Evolutionary conservation across 352 stramenopile genomes (phyloP).

Genomic region (Globisporangium polare): DNA sequence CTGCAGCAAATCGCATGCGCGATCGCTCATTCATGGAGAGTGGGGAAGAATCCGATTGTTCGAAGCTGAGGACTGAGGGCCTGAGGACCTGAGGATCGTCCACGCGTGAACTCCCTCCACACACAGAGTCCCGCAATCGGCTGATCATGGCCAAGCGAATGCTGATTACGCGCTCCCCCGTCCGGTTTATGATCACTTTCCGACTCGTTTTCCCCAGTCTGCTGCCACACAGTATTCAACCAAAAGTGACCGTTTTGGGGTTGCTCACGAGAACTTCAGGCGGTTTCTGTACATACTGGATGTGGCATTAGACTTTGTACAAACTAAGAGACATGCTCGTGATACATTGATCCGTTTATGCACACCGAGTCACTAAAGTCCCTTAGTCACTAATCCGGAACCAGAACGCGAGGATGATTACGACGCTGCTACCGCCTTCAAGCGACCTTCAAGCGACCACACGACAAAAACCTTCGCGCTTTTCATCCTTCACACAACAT

Average conservation of each 20-base stretch:
- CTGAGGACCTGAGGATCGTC: too few relatives aligned
- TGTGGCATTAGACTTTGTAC: too few relatives aligned
- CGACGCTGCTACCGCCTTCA: constrained; percentile 3
- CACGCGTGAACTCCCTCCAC: background rate
- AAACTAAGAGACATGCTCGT: background rate
- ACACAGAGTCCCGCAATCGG: too few relatives aligned
- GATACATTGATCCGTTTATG: background rate
- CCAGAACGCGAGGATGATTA: constrained; percentile 7
- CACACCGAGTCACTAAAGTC: background rate
- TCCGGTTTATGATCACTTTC: background rate
- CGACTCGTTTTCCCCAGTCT: background rate
- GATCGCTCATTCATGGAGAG: background rate
- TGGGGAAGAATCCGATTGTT: too few relatives aligned
- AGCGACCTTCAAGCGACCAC: constrained; percentile 4
- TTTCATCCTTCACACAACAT: constrained; percentile 1
- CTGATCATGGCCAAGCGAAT: too few relatives aligned
- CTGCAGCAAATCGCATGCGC: background rate
- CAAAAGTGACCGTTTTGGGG: background rate
- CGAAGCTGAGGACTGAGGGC: background rate
- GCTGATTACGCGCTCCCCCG: background rate
- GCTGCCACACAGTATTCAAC: background rate
- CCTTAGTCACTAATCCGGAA: background rate
- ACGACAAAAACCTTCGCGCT: background rate
- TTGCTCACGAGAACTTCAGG: too few relatives aligned
- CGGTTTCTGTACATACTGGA: too few relatives aligned